Evolutionary conservation across 2,329 filamentous ascomycete species (phyloP).

Genomic region (Colletotrichum costaricense): DNA sequence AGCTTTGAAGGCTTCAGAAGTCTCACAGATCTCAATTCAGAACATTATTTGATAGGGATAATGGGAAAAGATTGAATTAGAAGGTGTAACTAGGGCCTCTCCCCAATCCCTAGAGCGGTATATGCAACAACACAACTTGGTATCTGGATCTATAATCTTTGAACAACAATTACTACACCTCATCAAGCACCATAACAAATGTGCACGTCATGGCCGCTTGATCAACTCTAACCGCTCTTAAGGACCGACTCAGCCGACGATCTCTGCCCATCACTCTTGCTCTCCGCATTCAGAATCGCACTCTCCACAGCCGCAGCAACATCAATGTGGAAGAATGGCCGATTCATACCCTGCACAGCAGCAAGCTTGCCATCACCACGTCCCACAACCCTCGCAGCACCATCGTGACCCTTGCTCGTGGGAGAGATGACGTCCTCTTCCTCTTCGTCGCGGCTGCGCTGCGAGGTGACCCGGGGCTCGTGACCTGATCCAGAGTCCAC

Average conservation of each 20-base stretch:
- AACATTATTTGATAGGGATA: too few species aligned
- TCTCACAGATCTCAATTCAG: neutral
- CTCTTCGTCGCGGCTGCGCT: slow-evolving; percentile 35
- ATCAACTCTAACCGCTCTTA: slow-evolving; percentile 21
- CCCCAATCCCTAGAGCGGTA: neutral
- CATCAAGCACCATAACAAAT: neutral
- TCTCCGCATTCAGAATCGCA: slow-evolving; percentile 49
- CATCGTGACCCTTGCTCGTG: slow-evolving; percentile 9
- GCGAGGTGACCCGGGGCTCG: slow-evolving; percentile 27
- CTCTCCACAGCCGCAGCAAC: slow-evolving; percentile 61
- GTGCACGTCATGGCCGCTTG: neutral
- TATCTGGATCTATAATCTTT: slow-evolving; percentile 13
- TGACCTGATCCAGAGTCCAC: slow-evolving; percentile 25
- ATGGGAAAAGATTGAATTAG: slow-evolving; percentile 6
- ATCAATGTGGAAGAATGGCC: slow-evolving; percentile 65
- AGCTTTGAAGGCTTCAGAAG: neutral
- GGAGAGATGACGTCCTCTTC: slow-evolving; percentile 35
- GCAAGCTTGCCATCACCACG: slow-evolving; percentile 42
- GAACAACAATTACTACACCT: neutral
- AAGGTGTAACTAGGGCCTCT: neutral
- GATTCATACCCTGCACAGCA: slow-evolving; percentile 58
- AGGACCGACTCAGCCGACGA: slow-evolving; percentile 29
- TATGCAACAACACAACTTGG: slow-evolving; percentile 23
- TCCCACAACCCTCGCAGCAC: slow-evolving; percentile 35
- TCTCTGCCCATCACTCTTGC: slow-evolving; percentile 18